Evolutionary conservation across 352 stramenopile species (phyloP).

Genomic region (Phytophthora brassicae): DNA sequence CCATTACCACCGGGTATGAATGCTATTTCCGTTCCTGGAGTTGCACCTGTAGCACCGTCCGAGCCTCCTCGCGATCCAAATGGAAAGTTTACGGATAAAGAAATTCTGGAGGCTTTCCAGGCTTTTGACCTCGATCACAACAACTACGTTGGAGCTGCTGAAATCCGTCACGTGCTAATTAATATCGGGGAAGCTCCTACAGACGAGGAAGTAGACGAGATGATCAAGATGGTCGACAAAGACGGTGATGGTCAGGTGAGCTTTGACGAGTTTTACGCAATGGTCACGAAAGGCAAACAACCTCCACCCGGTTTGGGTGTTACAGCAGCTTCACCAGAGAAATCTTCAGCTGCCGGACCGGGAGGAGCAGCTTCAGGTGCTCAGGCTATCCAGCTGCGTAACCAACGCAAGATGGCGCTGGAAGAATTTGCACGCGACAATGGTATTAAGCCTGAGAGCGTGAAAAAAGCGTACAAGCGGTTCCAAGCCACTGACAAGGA

Average conservation of each 20-base stretch:
- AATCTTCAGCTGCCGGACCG: conserved; percentile 27
- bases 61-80: conserved; percentile 89
- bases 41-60: conserved; percentile 53
- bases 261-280: conserved; percentile 95
- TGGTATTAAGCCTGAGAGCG: conserved; percentile 94
- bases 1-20: conserved; percentile 60
- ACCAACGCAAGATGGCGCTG: conserved; percentile 88
- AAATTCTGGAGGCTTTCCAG: conserved; percentile 94
- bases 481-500: conserved; percentile 95
- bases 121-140: conserved; percentile 96
- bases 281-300: conserved; percentile 94
- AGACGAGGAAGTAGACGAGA: conserved; percentile 96
- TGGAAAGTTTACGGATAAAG: conserved; percentile 95
- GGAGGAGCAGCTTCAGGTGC: conserved; percentile 41
- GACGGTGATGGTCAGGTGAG: conserved; percentile 94
- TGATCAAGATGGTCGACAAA: conserved; percentile 96
- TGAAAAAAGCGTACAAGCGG: conserved; percentile 96
- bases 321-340: conserved; percentile 30
- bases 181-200: conserved; percentile 95
- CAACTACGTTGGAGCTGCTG: conserved; percentile 93
- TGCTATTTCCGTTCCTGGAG: conserved; percentile 53
- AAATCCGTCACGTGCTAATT: conserved; percentile 94
- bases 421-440: conserved; percentile 95
- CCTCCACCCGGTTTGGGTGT: conserved; percentile 85
- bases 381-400: conserved; percentile 91